Evolutionary conservation across 805 yeast species (phyloP), one percentile per base, ranked within the genome.

Genomic region (Sugiyamaella marilandica): DNA sequence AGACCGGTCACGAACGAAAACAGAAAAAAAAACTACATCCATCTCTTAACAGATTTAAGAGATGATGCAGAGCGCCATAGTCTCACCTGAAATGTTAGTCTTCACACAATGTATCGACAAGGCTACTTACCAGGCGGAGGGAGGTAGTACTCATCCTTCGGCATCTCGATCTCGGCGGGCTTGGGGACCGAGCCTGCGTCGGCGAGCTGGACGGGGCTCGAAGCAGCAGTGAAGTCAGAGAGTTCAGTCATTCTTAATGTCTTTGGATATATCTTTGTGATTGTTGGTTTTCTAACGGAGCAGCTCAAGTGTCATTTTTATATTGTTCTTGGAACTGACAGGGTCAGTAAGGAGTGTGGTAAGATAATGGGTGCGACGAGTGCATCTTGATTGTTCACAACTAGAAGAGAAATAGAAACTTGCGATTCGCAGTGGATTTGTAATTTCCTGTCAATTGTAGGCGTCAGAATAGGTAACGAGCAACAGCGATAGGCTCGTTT

Each of bases 121-220:
- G 14, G 11, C 31, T 8, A 37, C 51, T 48, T 37, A 48, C 51
- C 36, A 24, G 41, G 24, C 5, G 26, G 16, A 29, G 51, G 51
- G 10, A 39, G 36, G 16, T 14, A 5, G 33, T 34, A 48, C 29
- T 48, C 35, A 39, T 48, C 51, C 46, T 37, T 37, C 29, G 51
- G 51, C 45, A 37, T 45, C 35, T 48, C 51, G 21, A 48, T 21
- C 46, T 48, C 51, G 26, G 29, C 46, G 14, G 51, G 46, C 46
- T 48, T 48, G 19, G 49, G 29, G 24, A 34, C 37, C 9, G 45
- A 35, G 35, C 24, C 35, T 14, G 32, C 35, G 44, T 47, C 50
- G 31, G 50, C 44, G 19, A 19, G 26, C 16, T 14, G 16, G 35
- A 29, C 16, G 36, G 46, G 47, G 29, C 29, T 24, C 3, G 29